phyloP scores from a whole-genome alignment of 108 stramenopile species.

The Pseudonitzschia delicatissima region DNA sequence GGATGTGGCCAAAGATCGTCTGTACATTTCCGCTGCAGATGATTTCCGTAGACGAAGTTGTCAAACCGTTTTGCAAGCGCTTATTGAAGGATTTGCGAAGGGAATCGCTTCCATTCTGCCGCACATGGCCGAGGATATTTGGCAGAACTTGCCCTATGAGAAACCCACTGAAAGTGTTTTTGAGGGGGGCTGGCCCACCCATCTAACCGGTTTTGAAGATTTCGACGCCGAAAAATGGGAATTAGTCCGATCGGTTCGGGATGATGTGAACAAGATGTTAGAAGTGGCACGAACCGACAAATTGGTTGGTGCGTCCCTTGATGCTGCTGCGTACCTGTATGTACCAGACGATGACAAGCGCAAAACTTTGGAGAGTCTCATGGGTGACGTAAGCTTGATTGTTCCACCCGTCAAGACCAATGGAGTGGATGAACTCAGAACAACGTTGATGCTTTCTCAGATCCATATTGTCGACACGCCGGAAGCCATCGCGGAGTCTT shows the following conservation, averaged over 20 bases:
- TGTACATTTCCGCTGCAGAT: slow-evolving; percentile 90
- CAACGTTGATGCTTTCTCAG: slow-evolving; percentile 84
- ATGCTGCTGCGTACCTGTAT: slow-evolving; percentile 78
- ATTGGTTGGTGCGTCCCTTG: slow-evolving; percentile 84
- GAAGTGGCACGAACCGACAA: slow-evolving; percentile 84
- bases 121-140: slow-evolving; percentile 98
- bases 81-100: slow-evolving; percentile 85
- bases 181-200: slow-evolving; percentile 66
- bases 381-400: slow-evolving; percentile 72
- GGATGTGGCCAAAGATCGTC: slow-evolving; percentile 95
- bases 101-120: slow-evolving; percentile 90
- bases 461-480: slow-evolving; percentile 70
- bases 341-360: slow-evolving; percentile 56
- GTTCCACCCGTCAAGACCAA: slow-evolving; percentile 79
- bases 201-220: slow-evolving; percentile 48
- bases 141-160: slow-evolving; percentile 86
- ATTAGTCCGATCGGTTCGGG: slow-evolving; percentile 66
- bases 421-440: slow-evolving; percentile 88
- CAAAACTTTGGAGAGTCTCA: slow-evolving; percentile 51
- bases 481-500: slow-evolving; percentile 42
- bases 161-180: slow-evolving; percentile 71
- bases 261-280: slow-evolving; percentile 86
- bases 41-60: slow-evolving; percentile 86
- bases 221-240: slow-evolving; percentile 68
- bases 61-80: slow-evolving; percentile 84